Evolutionary conservation across 495 filamentous ascomycete genomes (phyloP), one percentile per base, ranked within the genome.

Genomic region (Xylaria castorea): DNA sequence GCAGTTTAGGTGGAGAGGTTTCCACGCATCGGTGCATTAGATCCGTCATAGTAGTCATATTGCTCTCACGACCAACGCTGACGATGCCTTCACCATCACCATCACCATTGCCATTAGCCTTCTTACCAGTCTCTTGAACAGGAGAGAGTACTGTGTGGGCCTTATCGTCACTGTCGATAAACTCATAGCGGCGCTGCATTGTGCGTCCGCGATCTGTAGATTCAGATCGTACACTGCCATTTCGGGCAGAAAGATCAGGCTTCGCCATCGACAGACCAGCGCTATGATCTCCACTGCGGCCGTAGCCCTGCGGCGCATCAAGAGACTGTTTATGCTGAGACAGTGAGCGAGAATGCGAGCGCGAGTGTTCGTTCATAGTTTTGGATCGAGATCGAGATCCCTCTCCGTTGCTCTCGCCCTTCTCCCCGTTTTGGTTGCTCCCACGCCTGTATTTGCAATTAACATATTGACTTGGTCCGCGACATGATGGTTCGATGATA

Each of bases 1-100:
- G 69, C 27, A 65, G 18, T 8, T 70, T 4, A 65, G 69, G 69
- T 14, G 34, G 69, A 9, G 57, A 63, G 20, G n/a, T 1, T 6
- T 65, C 69, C 14, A n/a, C 22, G 46, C 34, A 40, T 66, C 34
- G 61, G 14, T 22, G n/a, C 50, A 74, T 70, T 8, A 79, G 65
- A 32, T 79, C 76, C 9, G 75, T 70, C 71, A 79, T 64, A 9
- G 74, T 79, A 0, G 73, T 79, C 14, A 73, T 9, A 12, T 61
- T 64, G 58, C 74, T 74, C 20, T 68, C 25, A 22, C 22, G 70
- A 11, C 38, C 63, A 63, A 20, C 20, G 16, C 50, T 34, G 40
- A 20, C 55, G 9, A n/a, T 40, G 6, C 25, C 51, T 22, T 68
- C 20, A 1, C 40, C 53, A 36, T 61, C 34, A 1, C 40, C 53